A percentile compares a stretch with the other conserved stretches of the same genome.
phyloP scores from a whole-genome alignment of 2,329 filamentous ascomycete genomes.

The Pseudocercospora crystallina region DNA sequence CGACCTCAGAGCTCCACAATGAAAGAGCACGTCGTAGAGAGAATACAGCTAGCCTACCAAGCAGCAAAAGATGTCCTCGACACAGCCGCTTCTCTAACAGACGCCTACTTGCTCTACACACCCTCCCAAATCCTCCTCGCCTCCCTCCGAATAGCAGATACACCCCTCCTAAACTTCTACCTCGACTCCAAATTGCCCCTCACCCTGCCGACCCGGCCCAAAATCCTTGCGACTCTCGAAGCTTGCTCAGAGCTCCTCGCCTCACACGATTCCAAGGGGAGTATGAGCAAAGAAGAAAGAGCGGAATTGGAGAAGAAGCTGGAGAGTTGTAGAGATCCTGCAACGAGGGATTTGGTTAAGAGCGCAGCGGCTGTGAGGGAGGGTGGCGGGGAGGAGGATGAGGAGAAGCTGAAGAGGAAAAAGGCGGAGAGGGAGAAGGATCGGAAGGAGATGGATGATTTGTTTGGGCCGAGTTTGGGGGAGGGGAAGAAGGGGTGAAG shows the following conservation, averaged over 20 bases:
- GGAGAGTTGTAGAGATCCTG: conserved; percentile 71
- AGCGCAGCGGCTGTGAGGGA: conserved; percentile 62
- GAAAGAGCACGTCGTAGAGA: conserved; percentile 37
- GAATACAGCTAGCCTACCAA: conserved; percentile 66
- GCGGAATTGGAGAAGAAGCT: conserved; percentile 62
- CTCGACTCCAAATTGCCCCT: conserved; percentile 44
- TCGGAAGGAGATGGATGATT: conserved; percentile 40
- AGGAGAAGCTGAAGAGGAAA: conserved; percentile 46
- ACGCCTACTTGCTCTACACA: conserved; percentile 96
- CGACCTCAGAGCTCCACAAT: conserved; percentile 4
- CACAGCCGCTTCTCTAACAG: conserved; percentile 78
- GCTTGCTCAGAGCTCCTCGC: conserved; percentile 43
- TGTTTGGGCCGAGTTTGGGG: conserved; percentile 42
- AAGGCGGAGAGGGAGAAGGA: conserved; percentile 46
- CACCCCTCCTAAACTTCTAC: conserved; percentile 55
- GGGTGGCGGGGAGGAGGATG: conserved; percentile 40
- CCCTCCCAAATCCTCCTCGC: conserved; percentile 92
- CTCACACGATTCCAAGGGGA: conserved; percentile 23
- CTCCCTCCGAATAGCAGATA: conserved; percentile 73
- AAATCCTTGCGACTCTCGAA: conserved; percentile 40
- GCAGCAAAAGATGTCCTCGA: conserved; percentile 68
- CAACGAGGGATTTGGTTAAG: conserved; percentile 69
- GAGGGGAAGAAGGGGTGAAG: conserved; percentile 8
- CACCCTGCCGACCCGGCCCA: conserved; percentile 25
- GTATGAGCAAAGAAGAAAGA: conserved; percentile 35